These are phyloP conservation scores for Saccharum hybrid DNA, from an alignment of 202 grass and related monocot genomes.

Conservation along the genomic window DNA sequence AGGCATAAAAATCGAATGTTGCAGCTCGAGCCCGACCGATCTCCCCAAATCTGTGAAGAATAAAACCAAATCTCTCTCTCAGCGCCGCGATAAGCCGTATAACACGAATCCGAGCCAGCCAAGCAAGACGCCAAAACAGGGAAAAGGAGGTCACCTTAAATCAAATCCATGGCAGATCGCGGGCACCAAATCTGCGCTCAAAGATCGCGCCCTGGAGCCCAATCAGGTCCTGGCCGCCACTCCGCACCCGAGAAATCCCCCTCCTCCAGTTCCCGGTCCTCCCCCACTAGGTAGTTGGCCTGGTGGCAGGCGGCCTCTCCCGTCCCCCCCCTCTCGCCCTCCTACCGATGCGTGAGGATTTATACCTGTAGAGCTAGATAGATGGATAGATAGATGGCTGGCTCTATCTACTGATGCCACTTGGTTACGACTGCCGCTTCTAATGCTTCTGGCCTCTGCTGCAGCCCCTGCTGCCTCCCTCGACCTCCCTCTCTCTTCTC, in stretches of 20 bases:
- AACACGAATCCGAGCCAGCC: background rate
- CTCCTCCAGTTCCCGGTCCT: background rate
- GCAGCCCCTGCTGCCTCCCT: slow-evolving; percentile 42
- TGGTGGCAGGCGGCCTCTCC: slow-evolving; percentile 21
- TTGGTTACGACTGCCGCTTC: slow-evolving; percentile 63
- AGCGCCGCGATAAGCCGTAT: background rate
- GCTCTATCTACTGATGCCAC: slow-evolving; percentile 57
- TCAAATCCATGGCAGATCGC: slow-evolving; percentile 10
- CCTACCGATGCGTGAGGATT: slow-evolving; percentile 47
- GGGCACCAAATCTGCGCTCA: slow-evolving; percentile 25
- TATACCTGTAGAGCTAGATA: slow-evolving; percentile 56
- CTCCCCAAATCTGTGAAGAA: slow-evolving; percentile 9
- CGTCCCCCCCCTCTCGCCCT: background rate
- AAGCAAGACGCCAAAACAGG: slow-evolving; percentile 4
- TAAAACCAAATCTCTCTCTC: slow-evolving; percentile 30
- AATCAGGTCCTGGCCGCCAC: slow-evolving; percentile 27
- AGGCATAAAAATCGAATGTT: slow-evolving; percentile 48
- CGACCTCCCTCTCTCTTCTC: background rate
- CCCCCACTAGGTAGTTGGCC: slow-evolving; percentile 30
- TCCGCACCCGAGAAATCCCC: slow-evolving; percentile 42
- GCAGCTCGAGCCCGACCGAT: slow-evolving; percentile 37
- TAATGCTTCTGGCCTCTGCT: slow-evolving; percentile 62
- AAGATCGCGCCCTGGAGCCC: slow-evolving; percentile 32
- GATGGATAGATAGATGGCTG: slow-evolving; percentile 47
- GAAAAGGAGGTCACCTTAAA: slow-evolving; percentile 34